Evolutionary conservation across 306 rosid genomes (phyloP), one percentile per base, ranked within the genome.

Genomic region (Purshia tridentata): DNA sequence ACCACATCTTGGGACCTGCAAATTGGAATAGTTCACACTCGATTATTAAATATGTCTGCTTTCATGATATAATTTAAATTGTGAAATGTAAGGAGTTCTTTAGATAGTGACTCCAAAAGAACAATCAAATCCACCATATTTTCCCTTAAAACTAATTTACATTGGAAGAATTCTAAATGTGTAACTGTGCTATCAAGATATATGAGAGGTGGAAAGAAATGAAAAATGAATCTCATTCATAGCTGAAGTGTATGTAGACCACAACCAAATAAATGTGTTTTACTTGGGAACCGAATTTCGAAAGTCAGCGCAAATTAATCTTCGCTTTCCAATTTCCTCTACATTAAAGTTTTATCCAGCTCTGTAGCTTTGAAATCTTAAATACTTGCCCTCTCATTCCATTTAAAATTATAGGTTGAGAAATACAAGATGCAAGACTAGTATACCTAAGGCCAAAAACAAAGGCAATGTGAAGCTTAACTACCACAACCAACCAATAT

Each of bases 1-100:
- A 18, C 44, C 22, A 67, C 40, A 50, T 52, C 45, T 49, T 40
- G n/a, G 39, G 45, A 57, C 42, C 82, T 79, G 82, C 70, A 73
- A 59, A 49, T 22, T 12, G 4, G 20, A 22, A 61, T 23, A 66
- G 6, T 50, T 22, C 22, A 13, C 0, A 40, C 22, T 41, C 4
- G n/a, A 11, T 49, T 5, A 42, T 58, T 16, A 61, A 35, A 19
- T 15, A 19, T 4, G 42, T 9, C n/a, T 3, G 13, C 9, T 51
- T 19, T 51, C 65, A 23, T 39, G 8, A 53, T 54, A 47, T 13
- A 8, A 15, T 8, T 61, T 40, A 52, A 6, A 61, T 63, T 40
- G 7, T 19, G 7, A 45, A 44, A 37, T 4, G 3, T 16, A 8
- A 57, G 12, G 42, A 9, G 14, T n/a, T 13, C 8, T 58, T 29